Conservation (phyloP, 148 eudicot genomes). For the Polygonum aviculare region DNA sequence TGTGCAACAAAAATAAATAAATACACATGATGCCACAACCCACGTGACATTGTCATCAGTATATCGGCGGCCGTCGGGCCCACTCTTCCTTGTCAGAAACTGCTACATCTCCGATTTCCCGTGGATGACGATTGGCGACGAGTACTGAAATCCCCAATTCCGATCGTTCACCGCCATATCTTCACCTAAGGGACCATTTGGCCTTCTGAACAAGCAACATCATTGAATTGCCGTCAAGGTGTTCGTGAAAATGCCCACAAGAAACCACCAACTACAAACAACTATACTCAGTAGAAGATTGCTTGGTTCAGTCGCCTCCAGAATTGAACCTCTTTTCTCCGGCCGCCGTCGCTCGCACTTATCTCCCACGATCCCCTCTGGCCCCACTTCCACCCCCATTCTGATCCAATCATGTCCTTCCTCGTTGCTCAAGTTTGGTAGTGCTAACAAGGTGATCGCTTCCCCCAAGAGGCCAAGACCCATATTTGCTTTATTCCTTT, state of each 20-base stretch:
- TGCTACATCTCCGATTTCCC: too few species aligned
- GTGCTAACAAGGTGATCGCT: background rate
- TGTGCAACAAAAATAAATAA: too few species aligned
- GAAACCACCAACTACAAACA: background rate
- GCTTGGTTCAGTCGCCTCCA: constrained; percentile 1
- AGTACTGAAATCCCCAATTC: background rate
- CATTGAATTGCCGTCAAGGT: background rate
- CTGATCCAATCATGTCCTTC: background rate
- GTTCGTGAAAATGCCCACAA: background rate
- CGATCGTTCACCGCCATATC: background rate
- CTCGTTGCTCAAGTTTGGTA: background rate
- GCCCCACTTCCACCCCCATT: constrained; percentile 5
- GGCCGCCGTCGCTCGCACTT: background rate
- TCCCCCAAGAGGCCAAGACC: background rate
- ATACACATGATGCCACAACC: too few species aligned
- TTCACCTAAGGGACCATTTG: background rate
- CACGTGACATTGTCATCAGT: too few species aligned
- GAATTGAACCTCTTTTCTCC: background rate
- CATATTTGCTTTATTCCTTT: background rate
- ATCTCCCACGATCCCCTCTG: background rate
- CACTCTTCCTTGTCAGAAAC: too few species aligned
- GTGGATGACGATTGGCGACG: too few species aligned
- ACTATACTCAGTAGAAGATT: background rate
- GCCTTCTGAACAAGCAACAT: background rate
- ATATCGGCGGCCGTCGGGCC: too few species aligned